phyloP scores from a whole-genome alignment of 192 early-diverging fungal species.

The Backusella circina region DNA sequence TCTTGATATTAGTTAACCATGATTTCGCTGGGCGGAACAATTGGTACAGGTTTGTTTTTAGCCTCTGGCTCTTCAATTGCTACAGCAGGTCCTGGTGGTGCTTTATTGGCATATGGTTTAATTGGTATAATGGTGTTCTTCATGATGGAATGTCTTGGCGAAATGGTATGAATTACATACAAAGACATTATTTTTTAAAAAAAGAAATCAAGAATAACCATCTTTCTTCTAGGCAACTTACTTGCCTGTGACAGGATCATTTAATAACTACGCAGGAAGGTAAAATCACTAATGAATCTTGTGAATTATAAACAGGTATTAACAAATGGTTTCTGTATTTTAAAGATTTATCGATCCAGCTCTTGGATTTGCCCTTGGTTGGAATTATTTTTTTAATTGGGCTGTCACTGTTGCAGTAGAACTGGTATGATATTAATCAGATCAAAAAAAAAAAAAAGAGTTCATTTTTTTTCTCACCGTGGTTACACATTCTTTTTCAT shows the following conservation, averaged over 20 bases:
- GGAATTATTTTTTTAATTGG: constrained; percentile 47
- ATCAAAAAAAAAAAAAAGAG: not conserved
- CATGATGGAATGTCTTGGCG: constrained; percentile 77
- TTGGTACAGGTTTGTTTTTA: constrained; percentile 82
- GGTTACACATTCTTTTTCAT: not conserved
- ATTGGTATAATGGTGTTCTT: constrained; percentile 74
- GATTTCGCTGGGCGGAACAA: constrained; percentile 75
- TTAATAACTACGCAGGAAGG: constrained; percentile 56
- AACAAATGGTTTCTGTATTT: too few relatives aligned
- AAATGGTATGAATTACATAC: constrained; percentile 52
- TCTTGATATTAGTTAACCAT: constrained; percentile 17
- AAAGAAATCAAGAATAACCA: not conserved
- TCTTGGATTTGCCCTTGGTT: constrained; percentile 69
- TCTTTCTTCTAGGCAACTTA: constrained; percentile 50
- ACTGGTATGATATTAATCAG: not conserved
- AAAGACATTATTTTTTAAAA: too few relatives aligned
- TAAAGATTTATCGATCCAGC: constrained; percentile 89
- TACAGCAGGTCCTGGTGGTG: constrained; percentile 74
- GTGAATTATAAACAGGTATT: too few relatives aligned
- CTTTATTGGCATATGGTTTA: constrained; percentile 67
- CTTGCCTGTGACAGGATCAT: constrained; percentile 80
- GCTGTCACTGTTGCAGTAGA: constrained; percentile 34
- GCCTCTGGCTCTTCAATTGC: constrained; percentile 75
- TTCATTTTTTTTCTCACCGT: not conserved
- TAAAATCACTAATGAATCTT: too few relatives aligned